These are phyloP conservation scores for Akanthomyces muscarius DNA, from an alignment of 2,329 filamentous ascomycete genomes.

Conservation along the genomic window DNA sequence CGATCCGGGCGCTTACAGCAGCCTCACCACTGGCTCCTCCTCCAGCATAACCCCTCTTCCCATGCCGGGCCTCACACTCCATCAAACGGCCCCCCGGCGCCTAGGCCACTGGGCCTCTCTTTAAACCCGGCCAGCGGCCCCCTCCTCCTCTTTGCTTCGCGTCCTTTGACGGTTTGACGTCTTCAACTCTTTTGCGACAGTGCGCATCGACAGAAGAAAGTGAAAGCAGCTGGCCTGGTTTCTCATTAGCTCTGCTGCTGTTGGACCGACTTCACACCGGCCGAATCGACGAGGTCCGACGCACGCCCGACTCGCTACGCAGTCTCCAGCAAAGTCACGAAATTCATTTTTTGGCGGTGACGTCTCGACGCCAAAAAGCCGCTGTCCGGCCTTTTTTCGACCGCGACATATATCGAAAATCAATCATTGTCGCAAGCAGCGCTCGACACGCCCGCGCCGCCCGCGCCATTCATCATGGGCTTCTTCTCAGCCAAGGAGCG, in stretches of 20 bases:
- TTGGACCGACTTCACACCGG: too few species aligned
- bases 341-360: not conserved
- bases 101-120: not conserved
- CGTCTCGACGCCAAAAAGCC: not conserved
- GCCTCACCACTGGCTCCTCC: constrained; percentile 5
- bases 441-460: not conserved
- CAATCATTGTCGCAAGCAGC: not conserved
- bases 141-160: not conserved
- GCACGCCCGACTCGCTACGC: too few species aligned
- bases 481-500: not conserved
- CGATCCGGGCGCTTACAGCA: constrained; percentile 18
- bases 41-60: constrained; percentile 9
- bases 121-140: constrained; percentile 6
- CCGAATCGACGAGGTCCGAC: too few species aligned
- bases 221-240: constrained; percentile 9
- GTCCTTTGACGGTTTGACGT: not conserved
- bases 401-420: not conserved
- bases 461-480: not conserved
- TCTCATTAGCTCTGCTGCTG: too few species aligned
- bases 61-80: not conserved
- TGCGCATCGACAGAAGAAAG: not conserved
- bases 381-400: not conserved
- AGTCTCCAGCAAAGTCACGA: not conserved
- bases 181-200: not conserved
- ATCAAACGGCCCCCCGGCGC: not conserved